Evolutionary conservation across 2,329 filamentous ascomycete genomes (phyloP), one percentile per base, ranked within the genome.

Genomic region (Pezicula radicicola): DNA sequence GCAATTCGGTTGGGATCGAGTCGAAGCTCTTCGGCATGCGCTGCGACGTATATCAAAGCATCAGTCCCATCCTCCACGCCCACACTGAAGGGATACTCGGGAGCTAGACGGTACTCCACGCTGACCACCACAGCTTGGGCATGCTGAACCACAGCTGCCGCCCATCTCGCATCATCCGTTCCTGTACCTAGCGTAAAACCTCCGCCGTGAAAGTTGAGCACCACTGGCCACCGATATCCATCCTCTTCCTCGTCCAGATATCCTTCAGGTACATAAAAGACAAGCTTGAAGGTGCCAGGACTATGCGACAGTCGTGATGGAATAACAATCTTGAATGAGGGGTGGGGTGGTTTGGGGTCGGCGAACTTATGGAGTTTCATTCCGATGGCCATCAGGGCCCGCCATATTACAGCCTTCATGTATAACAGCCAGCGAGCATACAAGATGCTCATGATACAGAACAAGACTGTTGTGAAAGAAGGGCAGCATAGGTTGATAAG

Each of bases 131-230:
- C 72, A 27, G 71, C 81, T 48, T 80, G 75, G 12, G 79, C 70
- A 4, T 74, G 70, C 25, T 77, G 68, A 37, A 79, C 68, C 3
- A 84, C 76, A 35, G 75, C 70, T 4, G 76, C 72, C 6, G 78
- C 80, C 73, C 83, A 87, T 40, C 82, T 75, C 13, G 81, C 78
- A 61, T 87, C 84, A 63, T 87, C 81, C 4, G 80, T 84, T 3
- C 78, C 81, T 44, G 75, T 75, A 12, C 85, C 85, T 30, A 87
- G 68, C 6, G 83, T 80, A 68, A 85, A 87, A 5, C 85, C 85
- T 19, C 85, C 85, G 25, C 84, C 84, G 61, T 88, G 85, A 60
- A 84, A 85, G 64, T 86, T 85, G 58, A 88, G 74, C 27, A 88
- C 73, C 16, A 79, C 79, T 0, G 83, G 76, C 47, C 61, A 73